A percentile compares a stretch with the other conserved stretches of the same genome.
Evolutionary conservation across 345 rosid species (phyloP).

Genomic region (Citrus glauca): DNA sequence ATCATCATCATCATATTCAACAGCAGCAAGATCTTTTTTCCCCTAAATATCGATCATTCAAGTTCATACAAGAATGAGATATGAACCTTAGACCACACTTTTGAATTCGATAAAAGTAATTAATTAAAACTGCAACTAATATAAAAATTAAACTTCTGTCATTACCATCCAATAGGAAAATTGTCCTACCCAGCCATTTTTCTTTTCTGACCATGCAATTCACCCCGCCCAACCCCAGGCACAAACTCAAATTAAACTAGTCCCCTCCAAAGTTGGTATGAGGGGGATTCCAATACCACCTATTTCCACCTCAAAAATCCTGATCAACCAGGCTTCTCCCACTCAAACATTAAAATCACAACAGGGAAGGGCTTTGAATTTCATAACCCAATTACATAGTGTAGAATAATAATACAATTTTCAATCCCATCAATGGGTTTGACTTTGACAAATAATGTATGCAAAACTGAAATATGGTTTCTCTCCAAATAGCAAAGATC

Average conservation of each 20-base stretch:
- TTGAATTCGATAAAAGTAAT: neutral
- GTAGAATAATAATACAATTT: neutral
- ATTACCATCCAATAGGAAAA: neutral
- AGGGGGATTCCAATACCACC: neutral
- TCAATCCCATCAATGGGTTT: neutral
- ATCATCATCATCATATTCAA: slow-evolving; percentile 43
- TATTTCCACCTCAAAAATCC: neutral
- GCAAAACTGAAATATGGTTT: neutral
- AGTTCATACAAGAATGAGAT: neutral
- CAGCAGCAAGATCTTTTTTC: slow-evolving; percentile 76
- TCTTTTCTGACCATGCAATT: neutral
- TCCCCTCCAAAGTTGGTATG: neutral
- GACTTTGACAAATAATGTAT: neutral
- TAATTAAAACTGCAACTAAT: neutral
- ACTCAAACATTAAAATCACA: slow-evolving; percentile 1
- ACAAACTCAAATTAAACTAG: neutral
- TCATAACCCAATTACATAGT: neutral
- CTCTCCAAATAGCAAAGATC: neutral
- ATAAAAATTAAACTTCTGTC: neutral
- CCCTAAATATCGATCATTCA: slow-evolving; percentile 46
- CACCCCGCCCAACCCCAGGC: neutral
- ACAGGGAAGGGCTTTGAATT: neutral
- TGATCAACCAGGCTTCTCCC: neutral
- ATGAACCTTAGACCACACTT: neutral
- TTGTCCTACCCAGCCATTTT: neutral